These are phyloP conservation scores for Blepharisma japonicum DNA, from an alignment of 73 alveolate species.

Conservation along the genomic window DNA sequence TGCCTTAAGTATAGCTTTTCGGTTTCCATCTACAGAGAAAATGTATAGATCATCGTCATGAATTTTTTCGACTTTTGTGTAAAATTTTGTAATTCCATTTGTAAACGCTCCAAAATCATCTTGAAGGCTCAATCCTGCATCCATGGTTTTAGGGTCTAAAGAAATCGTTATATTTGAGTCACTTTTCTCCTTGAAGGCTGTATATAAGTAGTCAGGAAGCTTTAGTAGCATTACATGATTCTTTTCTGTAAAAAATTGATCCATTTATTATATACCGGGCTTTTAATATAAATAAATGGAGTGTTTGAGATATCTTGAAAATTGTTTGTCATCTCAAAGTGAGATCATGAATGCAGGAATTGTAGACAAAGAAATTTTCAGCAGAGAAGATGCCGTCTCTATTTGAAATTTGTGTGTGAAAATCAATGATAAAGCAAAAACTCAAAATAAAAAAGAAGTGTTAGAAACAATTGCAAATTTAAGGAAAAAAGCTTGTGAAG, in stretches of 20 bases:
- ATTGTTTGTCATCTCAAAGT: too few species aligned
- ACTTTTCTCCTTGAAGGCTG: background rate
- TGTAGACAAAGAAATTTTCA: too few species aligned
- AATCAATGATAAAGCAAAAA: too few species aligned
- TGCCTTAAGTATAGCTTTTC: constrained; percentile 4
- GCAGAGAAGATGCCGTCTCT: too few species aligned
- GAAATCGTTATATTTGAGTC: background rate
- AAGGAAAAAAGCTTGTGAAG: too few species aligned
- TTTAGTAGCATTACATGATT: background rate
- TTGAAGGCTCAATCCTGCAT: too few species aligned
- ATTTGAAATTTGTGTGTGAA: too few species aligned
- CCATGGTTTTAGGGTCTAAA: background rate
- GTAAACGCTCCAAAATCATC: background rate
- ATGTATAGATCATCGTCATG: background rate
- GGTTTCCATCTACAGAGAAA: background rate
- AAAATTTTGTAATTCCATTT: background rate
- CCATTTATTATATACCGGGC: background rate
- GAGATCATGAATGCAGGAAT: too few species aligned
- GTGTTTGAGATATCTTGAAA: too few species aligned
- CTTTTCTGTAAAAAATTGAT: background rate
- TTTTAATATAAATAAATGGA: too few species aligned
- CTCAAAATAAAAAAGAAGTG: too few species aligned
- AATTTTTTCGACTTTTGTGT: background rate
- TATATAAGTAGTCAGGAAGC: background rate
- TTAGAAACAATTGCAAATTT: too few species aligned